Base-by-base conservation (phyloP, 192 early-diverging fungal species). In the Backusella macrospora region DNA sequence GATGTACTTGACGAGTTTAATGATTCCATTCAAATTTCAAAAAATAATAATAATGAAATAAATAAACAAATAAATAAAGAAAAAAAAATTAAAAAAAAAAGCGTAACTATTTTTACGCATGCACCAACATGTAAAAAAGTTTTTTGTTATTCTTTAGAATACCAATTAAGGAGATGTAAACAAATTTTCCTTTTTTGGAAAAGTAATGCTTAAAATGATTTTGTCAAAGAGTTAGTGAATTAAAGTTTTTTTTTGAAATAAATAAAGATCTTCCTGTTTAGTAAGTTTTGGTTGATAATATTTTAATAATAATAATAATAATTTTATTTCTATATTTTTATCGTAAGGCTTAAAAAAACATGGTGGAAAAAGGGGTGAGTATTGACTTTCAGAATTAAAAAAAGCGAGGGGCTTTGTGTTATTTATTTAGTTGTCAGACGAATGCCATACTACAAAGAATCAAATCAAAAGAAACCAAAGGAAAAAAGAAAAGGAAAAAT, bases 151-250 rank as follows among this genome's bases (percentile, higher is more conserved):
- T 59, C 52, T 23, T 59, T 59, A 23, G 26, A 59, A 23, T 59
- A 5, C 52, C 52, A 26, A 59, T 59, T 59, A 59, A 26, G 52
- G 52, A 18, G 21, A 59, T 59, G 52, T 59, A 59, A 59, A 59
- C 52, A 59, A 26, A 23, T 10, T 59, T 59, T 59, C 52, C 52
- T 59, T 59, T 59, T 59, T 59, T n/a, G 52, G 52, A 59, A 59
- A 55, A 59, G 4, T 21, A 59, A 26, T 59, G 52, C 52, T 13
- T 59, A 26, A 12, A 21, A 13, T 3, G 12, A 26, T 59, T 23
- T 59, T 59, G 21, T 59, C 21, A 23, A 59, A 26, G 13, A 12
- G 10, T 59, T 6, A n/a, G 6, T 12, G 6, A 13, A 18, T 59
- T 10, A 43, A 43, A 43, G 42, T 10, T 9, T 43, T 43, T 43